phyloP scores from a whole-genome alignment of 179 eudicot species.

The Vitellaria paradoxa region DNA sequence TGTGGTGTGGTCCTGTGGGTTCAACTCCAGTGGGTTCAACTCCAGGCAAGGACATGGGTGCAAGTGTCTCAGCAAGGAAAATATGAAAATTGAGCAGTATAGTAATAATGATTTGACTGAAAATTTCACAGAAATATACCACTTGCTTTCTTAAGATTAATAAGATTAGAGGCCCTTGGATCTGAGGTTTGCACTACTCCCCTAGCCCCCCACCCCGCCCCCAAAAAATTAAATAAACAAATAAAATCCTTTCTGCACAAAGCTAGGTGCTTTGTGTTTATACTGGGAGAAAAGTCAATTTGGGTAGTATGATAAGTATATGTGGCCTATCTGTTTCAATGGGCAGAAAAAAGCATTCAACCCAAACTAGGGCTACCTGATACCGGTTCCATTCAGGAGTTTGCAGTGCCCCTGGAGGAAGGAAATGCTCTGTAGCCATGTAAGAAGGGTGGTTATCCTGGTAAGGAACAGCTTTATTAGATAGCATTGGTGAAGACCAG shows the following conservation, averaged over 20 bases:
- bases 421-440: constrained; percentile 28
- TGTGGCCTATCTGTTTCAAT: too few relatives aligned
- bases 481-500: constrained; percentile 60
- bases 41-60: neutral
- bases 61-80: neutral
- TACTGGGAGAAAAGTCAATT: too few relatives aligned
- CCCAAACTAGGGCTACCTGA: constrained; percentile 43
- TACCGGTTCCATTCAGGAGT: constrained; percentile 61
- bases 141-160: neutral
- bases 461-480: constrained; percentile 52
- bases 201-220: too few relatives aligned
- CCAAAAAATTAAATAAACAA: too few relatives aligned
- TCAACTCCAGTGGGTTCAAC: neutral
- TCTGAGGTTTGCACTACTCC: too few relatives aligned
- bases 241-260: too few relatives aligned
- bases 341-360: too few relatives aligned
- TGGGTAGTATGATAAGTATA: too few relatives aligned
- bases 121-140: neutral
- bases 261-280: too few relatives aligned
- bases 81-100: neutral
- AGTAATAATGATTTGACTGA: neutral
- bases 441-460: constrained; percentile 27
- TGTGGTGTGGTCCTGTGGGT: neutral
- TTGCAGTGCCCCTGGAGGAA: constrained; percentile 3
- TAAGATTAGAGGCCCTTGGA: too few relatives aligned